Percentiles rank a stretch among this genome's conserved stretches.
Evolutionary conservation across 2,329 filamentous ascomycete genomes (phyloP).

Genomic region (Drechslerella stenobrocha): DNA sequence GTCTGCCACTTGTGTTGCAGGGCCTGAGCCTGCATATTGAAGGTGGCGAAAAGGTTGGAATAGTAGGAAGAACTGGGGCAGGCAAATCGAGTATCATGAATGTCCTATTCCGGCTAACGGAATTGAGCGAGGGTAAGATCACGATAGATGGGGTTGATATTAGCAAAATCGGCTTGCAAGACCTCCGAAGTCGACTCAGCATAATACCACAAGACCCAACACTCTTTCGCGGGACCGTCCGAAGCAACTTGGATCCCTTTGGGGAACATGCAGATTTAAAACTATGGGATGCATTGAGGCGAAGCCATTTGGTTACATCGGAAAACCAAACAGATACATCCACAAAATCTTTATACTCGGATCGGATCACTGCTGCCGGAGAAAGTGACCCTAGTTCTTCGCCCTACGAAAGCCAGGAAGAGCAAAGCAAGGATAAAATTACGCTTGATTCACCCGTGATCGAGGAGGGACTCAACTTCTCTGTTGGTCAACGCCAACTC

Average conservation of each 20-base stretch:
- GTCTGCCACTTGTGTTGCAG: conserved; percentile 72
- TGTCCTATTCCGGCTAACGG: conserved; percentile 75
- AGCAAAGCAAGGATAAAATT: conserved; percentile 63
- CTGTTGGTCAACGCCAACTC: conserved; percentile 87
- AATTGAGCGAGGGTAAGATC: conserved; percentile 66
- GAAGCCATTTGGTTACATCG: conserved; percentile 68
- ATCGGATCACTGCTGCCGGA: conserved; percentile 6
- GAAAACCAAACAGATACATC: conserved; percentile 43
- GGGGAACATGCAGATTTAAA: conserved; percentile 74
- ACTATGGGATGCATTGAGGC: conserved; percentile 75
- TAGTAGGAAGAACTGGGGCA: conserved; percentile 79
- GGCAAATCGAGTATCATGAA: conserved; percentile 85
- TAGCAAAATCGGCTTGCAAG: conserved; percentile 71
- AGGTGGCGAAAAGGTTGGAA: conserved; percentile 77
- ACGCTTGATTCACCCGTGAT: conserved; percentile 84
- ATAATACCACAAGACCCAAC: conserved; percentile 87
- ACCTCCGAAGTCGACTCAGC: conserved; percentile 73
- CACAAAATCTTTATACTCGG: conserved; percentile 15
- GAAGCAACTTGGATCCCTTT: conserved; percentile 80
- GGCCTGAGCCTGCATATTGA: conserved; percentile 71
- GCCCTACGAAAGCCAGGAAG: conserved; percentile 50
- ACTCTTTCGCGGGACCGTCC: conserved; percentile 77
- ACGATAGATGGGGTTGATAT: conserved; percentile 71
- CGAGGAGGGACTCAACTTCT: conserved; percentile 95
- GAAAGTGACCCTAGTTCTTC: conserved; percentile 51